Evolutionary conservation across 1,139 yeast genomes (phyloP), one percentile per base, ranked within the genome.

Genomic region (Diutina siamensis): DNA sequence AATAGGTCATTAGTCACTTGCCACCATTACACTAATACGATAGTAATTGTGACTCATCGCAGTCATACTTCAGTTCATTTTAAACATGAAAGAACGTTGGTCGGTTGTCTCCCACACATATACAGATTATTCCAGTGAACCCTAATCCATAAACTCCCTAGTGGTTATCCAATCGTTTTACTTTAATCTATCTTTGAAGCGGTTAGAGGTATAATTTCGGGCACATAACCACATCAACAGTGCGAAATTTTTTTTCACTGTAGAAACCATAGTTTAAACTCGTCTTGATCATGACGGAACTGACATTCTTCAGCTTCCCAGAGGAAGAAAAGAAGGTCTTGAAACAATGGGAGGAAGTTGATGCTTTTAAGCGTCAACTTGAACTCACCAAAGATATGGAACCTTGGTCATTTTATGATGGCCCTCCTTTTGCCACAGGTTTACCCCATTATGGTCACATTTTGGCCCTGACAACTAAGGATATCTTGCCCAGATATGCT

Each of bases 351-450:
- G 77, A 83, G 47, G 94, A 88, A 51, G 74, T 86, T 55, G 84
- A 88, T 63, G 98, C 98, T 19, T 94, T 94, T 71, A 88, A 87
- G 54, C 82, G 86, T 46, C 80, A 95, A 41, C 64, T 88, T 53
- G 81, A 88, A 63, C 72, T 88, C 53, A 85, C 95, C 45, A 74
- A 89, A 62, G 97, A 78, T 49, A 77, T 81, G 54, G 94, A 95
- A 36, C 83, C 82, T 48, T 92, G 89, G 64, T 79, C 97, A 44
- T 92, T 92, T 63, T 94, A 86, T 60, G 99, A 92, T 65, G 99
- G 99, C 32, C 99, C 99, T 12, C 99, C 99, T 54, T 92, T 92
- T 65, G 99, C 99, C 48, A 92, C 98, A 4, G 97, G 98, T 61
- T 86, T 97, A 35, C 99, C 99, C 44, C 99, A 92, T 63, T 94